These are phyloP conservation scores for Pseudopithomyces chartarum DNA, from an alignment of 2,329 filamentous ascomycete species.

Conservation along the genomic window DNA sequence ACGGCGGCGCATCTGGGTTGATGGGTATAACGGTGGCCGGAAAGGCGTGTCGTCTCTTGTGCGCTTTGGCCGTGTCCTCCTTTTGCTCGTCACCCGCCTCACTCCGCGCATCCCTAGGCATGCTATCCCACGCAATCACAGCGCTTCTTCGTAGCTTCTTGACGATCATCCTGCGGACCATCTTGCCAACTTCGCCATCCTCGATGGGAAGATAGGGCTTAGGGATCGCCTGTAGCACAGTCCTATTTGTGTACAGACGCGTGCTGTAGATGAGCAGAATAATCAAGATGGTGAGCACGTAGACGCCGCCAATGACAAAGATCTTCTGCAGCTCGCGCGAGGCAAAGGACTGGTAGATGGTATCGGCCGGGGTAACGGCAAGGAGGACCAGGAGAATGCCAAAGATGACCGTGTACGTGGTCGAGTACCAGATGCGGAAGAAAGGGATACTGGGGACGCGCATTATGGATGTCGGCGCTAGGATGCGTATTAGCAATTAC, in stretches of 20 bases:
- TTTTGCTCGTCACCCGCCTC: constrained; percentile 43
- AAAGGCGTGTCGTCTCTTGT: constrained; percentile 33
- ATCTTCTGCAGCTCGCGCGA: constrained; percentile 76
- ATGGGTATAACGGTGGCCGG: constrained; percentile 45
- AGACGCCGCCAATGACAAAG: constrained; percentile 77
- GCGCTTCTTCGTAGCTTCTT: constrained; percentile 77
- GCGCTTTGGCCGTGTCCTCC: constrained; percentile 31
- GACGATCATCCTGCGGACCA: constrained; percentile 76
- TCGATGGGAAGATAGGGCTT: constrained; percentile 86
- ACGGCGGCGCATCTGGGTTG: constrained; percentile 60
- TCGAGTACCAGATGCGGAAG: constrained; percentile 81
- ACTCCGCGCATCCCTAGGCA: constrained; percentile 64
- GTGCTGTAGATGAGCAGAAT: constrained; percentile 78
- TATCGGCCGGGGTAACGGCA: constrained; percentile 78
- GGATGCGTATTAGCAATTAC: constrained; percentile 9
- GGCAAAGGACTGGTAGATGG: constrained; percentile 74
- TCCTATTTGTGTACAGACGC: constrained; percentile 85
- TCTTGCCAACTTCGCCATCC: constrained; percentile 77
- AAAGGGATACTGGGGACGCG: constrained; percentile 55
- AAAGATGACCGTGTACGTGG: constrained; percentile 76
- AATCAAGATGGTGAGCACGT: constrained; percentile 72
- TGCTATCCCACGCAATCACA: constrained; percentile 76
- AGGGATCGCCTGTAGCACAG: constrained; percentile 79
- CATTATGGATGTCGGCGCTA: constrained; percentile 29
- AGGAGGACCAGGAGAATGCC: constrained; percentile 74